Evolutionary conservation across 1,139 yeast genomes (phyloP), one percentile per base, ranked within the genome.

Genomic region (Zygoascus sp.): DNA sequence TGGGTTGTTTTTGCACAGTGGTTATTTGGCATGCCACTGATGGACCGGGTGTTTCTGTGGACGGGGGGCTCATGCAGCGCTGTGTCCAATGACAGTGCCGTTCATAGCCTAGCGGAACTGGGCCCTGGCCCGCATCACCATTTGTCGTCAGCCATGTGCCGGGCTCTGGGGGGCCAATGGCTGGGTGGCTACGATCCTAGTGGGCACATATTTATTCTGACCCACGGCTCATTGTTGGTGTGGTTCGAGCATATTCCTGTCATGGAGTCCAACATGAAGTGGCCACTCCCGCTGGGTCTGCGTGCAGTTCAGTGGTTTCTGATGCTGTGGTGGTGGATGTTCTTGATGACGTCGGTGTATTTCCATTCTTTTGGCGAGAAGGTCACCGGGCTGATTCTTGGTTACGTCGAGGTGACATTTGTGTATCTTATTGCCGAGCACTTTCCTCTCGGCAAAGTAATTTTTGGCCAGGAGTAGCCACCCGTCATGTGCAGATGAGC

Each of bases 181-280:
- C 63, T 61, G 8, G 97, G 96, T 1, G 98, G 98, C 0, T 96
- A 88, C 61, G 98, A 92, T 67, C 96, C 97, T 11, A 83, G 94
- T 52, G 98, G 98, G 0, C 98, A 92, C 63, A 85, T 88, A 0
- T 92, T 90, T 58, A 64, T 92, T 40, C 67, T 92, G 48, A 79
- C 86, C 2, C 83, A 87, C 53, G 77, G 92, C 48, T 78, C 87
- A 15, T 68, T 86, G 58, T 77, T 83, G 52, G 61, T 92, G 56
- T 74, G 85, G 62, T 79, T 80, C 50, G 97, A 90, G 61, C 28
- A 25, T 25, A 25, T 25, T 7, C 28, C 9, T 3, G 28, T 25
- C 28, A 17, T 30, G 17, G 36, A 45, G 17, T 22, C 34, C 32
- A 32, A 68, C 4, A 42, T 59, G 17, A 61, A 64, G 19, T 49